Evolutionary conservation across 2,329 filamentous ascomycete genomes (phyloP), one percentile per base, ranked within the genome.

Genomic region (Alternaria ventricosa): DNA sequence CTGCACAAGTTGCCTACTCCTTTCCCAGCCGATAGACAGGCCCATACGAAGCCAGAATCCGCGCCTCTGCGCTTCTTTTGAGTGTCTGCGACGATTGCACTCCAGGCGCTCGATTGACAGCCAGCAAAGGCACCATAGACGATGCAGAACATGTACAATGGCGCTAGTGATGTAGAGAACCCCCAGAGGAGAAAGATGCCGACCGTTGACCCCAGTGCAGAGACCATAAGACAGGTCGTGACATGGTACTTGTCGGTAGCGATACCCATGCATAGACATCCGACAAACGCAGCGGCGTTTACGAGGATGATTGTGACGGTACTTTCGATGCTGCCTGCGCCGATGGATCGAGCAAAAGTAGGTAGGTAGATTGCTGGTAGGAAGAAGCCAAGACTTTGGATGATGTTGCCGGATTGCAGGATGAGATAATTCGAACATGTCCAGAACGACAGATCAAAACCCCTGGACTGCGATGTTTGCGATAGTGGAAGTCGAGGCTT

Each of bases 1-100:
- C 80, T 82, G 10, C 83, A 80, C 10, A 87, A 75, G 70, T 83
- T 84, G 4, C 85, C 85, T 20, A 87, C 79, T 0, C 85, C 86
- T 47, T 84, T 83, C 0, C 85, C 85, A 9, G 82, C 82, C 10
- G 81, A 81, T 57, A 87, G 75, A 13, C 83, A 78, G 0, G 81
- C 82, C 60, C 87, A 84, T 1, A 86, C 79, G 65, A 87, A 82
- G 0, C 83, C 82, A 4, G 82, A 75, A 46, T 87, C 85, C n/a
- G 75, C 75, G 11, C 70, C 68, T 33, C 60, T 64, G 15, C 80
- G 75, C 49, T 75, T 78, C 43, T 75, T 71, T 55, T 78, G 74
- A 4, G 84, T 80, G 36, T 83, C 79, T 15, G 76, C 78, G 28
- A 84, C 80, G 20, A 85, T 82, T 1, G 81, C 82, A 12, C 82